Evolutionary conservation across 108 stramenopile species (phyloP).

Genomic region (Cyclotella baltica): DNA sequence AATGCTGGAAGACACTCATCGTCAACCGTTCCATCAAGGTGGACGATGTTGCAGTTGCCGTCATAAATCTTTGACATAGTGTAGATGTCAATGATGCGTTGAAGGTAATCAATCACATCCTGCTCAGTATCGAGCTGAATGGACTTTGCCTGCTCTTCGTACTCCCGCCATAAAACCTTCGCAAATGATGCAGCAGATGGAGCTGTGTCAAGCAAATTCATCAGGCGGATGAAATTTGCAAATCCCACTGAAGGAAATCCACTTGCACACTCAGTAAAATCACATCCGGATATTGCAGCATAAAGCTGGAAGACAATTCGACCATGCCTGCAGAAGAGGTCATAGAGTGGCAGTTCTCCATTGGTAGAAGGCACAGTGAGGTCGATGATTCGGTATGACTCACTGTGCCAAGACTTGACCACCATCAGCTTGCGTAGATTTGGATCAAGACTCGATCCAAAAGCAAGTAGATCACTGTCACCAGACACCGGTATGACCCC

Average conservation of each 20-base stretch:
- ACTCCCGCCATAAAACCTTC: not conserved
- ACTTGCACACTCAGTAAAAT: not conserved
- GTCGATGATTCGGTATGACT: constrained; percentile 2
- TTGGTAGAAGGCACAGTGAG: not conserved
- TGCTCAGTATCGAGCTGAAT: not conserved
- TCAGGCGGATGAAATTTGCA: not conserved
- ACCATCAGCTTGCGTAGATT: not conserved
- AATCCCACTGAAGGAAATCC: not conserved
- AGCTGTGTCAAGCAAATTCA: no score
- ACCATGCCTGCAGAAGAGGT: not conserved
- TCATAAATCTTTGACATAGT: not conserved
- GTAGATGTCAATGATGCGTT: not conserved
- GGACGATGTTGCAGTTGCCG: not conserved
- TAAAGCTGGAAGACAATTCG: constrained; percentile 11
- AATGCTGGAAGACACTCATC: no score
- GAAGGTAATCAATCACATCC: not conserved
- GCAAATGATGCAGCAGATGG: no score
- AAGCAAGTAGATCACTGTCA: not conserved
- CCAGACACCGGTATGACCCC: no score
- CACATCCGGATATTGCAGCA: constrained; percentile 10
- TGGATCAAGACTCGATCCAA: not conserved
- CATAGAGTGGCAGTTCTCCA: constrained; percentile 6
- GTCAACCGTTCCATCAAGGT: not conserved
- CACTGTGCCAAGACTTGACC: not conserved
- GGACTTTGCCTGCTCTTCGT: not conserved